Evolutionary conservation across 2,329 filamentous ascomycete species (phyloP).

Genomic region (Trichoderma asperellum): DNA sequence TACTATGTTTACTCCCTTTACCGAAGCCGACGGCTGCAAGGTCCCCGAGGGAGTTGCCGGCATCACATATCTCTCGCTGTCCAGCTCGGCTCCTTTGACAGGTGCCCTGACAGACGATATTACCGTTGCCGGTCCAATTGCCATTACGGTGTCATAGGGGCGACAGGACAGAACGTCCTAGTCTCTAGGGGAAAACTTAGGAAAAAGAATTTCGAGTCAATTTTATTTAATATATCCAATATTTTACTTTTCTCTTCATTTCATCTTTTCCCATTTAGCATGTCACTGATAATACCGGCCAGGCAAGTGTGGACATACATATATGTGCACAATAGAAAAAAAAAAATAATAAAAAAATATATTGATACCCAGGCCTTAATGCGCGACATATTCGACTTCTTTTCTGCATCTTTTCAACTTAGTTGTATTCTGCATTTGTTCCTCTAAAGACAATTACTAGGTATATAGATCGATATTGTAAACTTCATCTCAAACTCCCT

Average conservation of each 20-base stretch:
- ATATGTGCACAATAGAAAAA: neutral
- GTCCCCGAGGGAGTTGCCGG: slow-evolving; percentile 66
- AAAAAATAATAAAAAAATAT: neutral
- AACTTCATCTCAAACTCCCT: neutral
- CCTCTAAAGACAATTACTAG: neutral
- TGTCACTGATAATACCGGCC: neutral
- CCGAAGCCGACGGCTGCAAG: slow-evolving; percentile 55
- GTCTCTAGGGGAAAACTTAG: neutral
- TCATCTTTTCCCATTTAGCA: neutral
- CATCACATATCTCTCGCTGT: slow-evolving; percentile 69
- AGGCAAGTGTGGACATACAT: neutral
- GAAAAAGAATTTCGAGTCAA: slow-evolving; percentile 18
- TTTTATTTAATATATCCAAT: slow-evolving; percentile 16
- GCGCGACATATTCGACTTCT: neutral
- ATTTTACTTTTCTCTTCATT: slow-evolving; percentile 7
- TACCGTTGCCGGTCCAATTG: slow-evolving; percentile 67
- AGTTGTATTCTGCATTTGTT: neutral
- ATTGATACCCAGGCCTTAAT: neutral
- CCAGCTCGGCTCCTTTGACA: slow-evolving; percentile 54
- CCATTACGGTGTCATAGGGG: slow-evolving; percentile 49
- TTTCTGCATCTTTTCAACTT: neutral
- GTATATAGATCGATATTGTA: neutral
- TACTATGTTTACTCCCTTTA: slow-evolving; percentile 63
- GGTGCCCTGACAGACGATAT: slow-evolving; percentile 63
- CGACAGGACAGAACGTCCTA: neutral